Evolutionary conservation across 2,329 filamentous ascomycete species (phyloP).

Genomic region (Cladorrhinum sp.): DNA sequence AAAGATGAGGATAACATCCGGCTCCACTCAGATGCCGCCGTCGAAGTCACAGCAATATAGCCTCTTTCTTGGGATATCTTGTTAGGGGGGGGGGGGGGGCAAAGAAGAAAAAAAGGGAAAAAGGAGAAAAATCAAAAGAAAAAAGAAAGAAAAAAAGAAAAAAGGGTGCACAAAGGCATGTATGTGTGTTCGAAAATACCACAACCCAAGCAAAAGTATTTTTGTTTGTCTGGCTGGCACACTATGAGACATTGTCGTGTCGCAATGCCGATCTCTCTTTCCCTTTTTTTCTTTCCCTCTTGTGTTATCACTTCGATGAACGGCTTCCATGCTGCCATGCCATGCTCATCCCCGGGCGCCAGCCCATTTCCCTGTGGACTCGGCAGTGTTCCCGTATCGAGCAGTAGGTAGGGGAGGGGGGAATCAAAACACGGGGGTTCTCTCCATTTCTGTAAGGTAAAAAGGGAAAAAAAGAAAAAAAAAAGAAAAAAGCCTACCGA

Average conservation of each 20-base stretch:
- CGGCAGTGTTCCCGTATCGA: slow-evolving; percentile 1
- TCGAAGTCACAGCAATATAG: background rate
- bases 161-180: slow-evolving; percentile 1
- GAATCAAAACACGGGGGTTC: background rate
- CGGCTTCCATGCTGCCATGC: slow-evolving; percentile 12
- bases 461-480: slow-evolving; percentile 18
- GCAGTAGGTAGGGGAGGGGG: no score
- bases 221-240: slow-evolving; percentile 7
- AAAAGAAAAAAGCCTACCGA: slow-evolving; percentile 47
- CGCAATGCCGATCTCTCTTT: slow-evolving; percentile 25
- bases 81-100: background rate
- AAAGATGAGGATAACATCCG: background rate
- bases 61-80: background rate
- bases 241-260: slow-evolving; percentile 28
- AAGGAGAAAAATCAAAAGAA: background rate
- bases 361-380: no score
- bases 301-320: slow-evolving; percentile 19
- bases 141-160: slow-evolving; percentile 1
- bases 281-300: no score
- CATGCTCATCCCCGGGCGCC: no score
- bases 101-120: background rate
- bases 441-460: background rate
- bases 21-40: background rate
- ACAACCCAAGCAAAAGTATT: slow-evolving; percentile 7
- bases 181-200: background rate